Conservation (phyloP, 768 basidiomycete species). For the Serendipita sp. region DNA sequence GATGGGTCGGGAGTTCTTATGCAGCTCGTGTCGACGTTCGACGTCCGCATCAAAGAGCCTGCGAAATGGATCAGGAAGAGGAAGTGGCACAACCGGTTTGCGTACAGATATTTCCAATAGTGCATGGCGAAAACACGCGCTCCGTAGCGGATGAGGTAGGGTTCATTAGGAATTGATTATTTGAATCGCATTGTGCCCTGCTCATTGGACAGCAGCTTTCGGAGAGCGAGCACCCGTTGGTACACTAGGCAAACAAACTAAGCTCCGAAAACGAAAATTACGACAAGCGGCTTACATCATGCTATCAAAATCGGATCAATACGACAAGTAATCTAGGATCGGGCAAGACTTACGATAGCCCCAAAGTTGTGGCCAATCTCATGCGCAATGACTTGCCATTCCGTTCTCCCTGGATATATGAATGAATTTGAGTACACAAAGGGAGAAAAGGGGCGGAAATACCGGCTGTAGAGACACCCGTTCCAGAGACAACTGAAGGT, state of each 20-base stretch:
- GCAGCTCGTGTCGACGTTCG: constrained; percentile 46
- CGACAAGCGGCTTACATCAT: not conserved
- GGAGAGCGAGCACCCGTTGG: constrained; percentile 42
- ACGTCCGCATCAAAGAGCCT: constrained; percentile 49
- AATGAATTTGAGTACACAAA: too few relatives aligned
- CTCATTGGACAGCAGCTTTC: constrained; percentile 55
- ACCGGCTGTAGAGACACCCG: constrained; percentile 61
- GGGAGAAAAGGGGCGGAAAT: too few relatives aligned
- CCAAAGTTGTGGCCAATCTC: constrained; percentile 84
- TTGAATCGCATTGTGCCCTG: constrained; percentile 43
- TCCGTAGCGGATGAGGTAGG: constrained; percentile 53
- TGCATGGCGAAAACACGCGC: constrained; percentile 60
- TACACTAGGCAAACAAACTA: constrained; percentile 34
- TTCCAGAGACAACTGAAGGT: constrained; percentile 51
- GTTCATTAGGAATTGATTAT: constrained; percentile 67
- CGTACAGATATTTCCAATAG: constrained; percentile 72
- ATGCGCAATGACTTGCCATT: constrained; percentile 74
- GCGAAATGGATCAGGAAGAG: not conserved
- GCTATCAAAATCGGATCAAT: not conserved
- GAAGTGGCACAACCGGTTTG: constrained; percentile 9
- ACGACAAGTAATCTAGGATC: constrained; percentile 10
- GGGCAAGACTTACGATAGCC: constrained; percentile 60
- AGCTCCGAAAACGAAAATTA: constrained; percentile 3
- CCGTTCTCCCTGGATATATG: constrained; percentile 30
- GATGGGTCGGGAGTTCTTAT: constrained; percentile 40